Evolutionary conservation across 2,329 filamentous ascomycete genomes (phyloP).

Genomic region (Emergomyces africanus): DNA sequence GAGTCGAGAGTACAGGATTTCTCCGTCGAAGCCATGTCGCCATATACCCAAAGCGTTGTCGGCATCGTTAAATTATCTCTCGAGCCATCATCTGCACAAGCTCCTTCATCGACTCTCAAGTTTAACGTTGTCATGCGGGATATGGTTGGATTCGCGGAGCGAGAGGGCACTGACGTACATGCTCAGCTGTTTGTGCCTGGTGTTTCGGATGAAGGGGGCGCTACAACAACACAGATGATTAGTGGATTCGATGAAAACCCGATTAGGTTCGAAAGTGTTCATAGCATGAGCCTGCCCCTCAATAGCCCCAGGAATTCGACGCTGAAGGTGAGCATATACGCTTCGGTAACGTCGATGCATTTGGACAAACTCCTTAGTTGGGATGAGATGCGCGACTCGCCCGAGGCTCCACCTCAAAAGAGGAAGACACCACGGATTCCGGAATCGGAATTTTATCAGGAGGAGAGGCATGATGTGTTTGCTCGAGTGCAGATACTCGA

Average conservation of each 20-base stretch:
- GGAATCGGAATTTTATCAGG: conserved; percentile 83
- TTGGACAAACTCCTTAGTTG: conserved; percentile 94
- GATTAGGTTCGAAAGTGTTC: conserved; percentile 90
- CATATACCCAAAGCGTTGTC: conserved; percentile 80
- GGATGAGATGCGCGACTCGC: conserved; percentile 89
- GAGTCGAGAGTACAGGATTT: conserved; percentile 93
- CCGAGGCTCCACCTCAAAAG: conserved; percentile 43
- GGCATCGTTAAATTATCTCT: conserved; percentile 83
- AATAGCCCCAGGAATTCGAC: conserved; percentile 61
- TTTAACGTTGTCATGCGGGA: conserved; percentile 99
- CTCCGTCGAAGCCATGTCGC: conserved; percentile 76
- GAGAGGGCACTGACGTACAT: conserved; percentile 90
- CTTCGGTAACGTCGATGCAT: conserved; percentile 83
- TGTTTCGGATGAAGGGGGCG: conserved; percentile 76
- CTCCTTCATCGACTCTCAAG: conserved; percentile 82
- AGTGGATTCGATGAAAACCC: conserved; percentile 85
- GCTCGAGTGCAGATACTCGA: conserved; percentile 80
- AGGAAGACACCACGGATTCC: conserved; percentile 58
- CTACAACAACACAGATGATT: conserved; percentile 92
- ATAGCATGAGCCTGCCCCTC: conserved; percentile 90
- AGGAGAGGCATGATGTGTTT: conserved; percentile 90
- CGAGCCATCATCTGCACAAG: conserved; percentile 85
- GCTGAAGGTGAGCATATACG: conserved; percentile 80
- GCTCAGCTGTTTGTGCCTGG: conserved; percentile 94
- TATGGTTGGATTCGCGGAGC: conserved; percentile 83